Evolutionary conservation across 2,329 filamentous ascomycete species (phyloP), one percentile per base, ranked within the genome.

Genomic region (Penicillium italicum): DNA sequence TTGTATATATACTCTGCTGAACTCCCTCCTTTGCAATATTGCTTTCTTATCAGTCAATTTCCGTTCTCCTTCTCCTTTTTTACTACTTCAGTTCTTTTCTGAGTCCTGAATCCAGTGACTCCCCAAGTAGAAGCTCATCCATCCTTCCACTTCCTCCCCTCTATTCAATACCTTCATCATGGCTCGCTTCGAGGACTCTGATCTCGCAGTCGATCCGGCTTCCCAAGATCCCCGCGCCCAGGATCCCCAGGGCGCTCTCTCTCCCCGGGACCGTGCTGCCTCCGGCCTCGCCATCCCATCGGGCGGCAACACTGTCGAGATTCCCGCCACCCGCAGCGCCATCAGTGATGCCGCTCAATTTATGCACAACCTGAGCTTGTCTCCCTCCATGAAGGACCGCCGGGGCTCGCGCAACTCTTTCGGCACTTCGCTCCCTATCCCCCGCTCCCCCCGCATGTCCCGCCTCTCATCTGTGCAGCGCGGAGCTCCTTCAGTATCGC

Each of bases 341-440:
- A 83, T 89, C 60, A 85, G 87, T 31, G 85, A 91, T 74, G 84
- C 83, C 26, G 75, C 82, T 42, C 79, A 82, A 62, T 87, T 86
- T 74, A 90, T 90, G 87, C 87, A 90, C 80, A 85, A 83, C 66
- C 78, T 91, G 66, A 88, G 85, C 66, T 75, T 86, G 43, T 78
- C 82, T 14, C 87, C 86, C 16, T 90, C 86, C 8, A 84, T 84
- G 78, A 85, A 80, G 72, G 84, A 88, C 62, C 80, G 87, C 59
- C 77, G 87, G 62, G 80, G 82, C 44, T 90, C 88, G 20, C 83
- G 88, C 60, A 91, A 90, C 81, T 90, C 87, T 18, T 90, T 90
- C 69, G 88, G 88, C 59, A 80, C 85, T 46, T 82, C 86, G 20
- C 81, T 91, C 16, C 88, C 87, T 50, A 91, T 91, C 64, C 88